Conservation (phyloP, 768 basidiomycete species). For the Mycena sanguinolenta region DNA sequence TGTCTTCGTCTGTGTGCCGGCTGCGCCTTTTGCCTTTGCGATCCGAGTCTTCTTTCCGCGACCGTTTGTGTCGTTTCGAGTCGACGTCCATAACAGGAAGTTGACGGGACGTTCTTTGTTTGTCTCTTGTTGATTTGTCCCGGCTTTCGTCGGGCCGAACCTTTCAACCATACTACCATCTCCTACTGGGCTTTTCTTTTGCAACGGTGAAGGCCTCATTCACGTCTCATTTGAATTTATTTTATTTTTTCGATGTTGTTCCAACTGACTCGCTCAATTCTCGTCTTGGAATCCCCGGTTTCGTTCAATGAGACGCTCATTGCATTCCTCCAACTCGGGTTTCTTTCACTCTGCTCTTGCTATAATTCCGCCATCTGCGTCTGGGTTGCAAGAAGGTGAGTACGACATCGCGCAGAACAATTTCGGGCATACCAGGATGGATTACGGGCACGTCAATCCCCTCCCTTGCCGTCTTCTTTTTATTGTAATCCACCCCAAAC, state of each 20-base stretch:
- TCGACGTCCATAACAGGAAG: conserved; percentile 34
- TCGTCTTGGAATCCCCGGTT: too few species aligned
- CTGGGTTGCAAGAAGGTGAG: not conserved
- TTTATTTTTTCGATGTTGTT: too few species aligned
- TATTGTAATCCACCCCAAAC: conserved; percentile 31
- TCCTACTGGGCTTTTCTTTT: too few species aligned
- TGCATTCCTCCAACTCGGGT: too few species aligned
- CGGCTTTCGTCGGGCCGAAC: too few species aligned
- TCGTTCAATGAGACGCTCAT: too few species aligned
- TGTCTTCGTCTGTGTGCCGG: conserved; percentile 59
- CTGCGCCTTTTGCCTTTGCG: conserved; percentile 69
- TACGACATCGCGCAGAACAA: not conserved
- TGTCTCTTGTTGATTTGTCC: too few species aligned
- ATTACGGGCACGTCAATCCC: conserved; percentile 4
- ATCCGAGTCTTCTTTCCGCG: conserved; percentile 51
- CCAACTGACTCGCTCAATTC: too few species aligned
- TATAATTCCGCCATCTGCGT: conserved; percentile 12
- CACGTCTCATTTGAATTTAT: too few species aligned
- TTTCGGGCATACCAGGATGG: conserved; percentile 9
- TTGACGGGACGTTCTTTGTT: too few species aligned
- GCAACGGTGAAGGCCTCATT: too few species aligned
- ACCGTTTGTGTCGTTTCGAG: conserved; percentile 48
- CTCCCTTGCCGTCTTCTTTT: conserved; percentile 37
- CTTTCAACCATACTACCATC: too few species aligned
- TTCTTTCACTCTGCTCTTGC: not conserved